Base-by-base conservation (phyloP, 306 rosid genomes). In the Oemleria cerasiformis region DNA sequence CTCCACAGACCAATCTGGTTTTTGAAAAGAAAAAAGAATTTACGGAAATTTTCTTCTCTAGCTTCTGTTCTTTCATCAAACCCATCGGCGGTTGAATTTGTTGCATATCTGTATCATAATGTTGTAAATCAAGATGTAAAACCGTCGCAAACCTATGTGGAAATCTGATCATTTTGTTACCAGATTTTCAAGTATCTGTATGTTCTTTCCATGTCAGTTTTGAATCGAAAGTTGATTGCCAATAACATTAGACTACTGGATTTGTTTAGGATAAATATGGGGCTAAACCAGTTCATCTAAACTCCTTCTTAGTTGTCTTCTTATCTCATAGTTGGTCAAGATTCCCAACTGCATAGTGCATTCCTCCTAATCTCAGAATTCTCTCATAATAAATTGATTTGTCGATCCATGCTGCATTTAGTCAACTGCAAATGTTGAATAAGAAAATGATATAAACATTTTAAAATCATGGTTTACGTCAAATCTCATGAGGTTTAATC, bases 351-450 rank as follows among this genome's bases (percentile, higher is more conserved):
- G 7, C 62, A 39, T 13, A 8, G 50, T 42, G 50, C 63, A 30
- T 4, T 48, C 54, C 65, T 70, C 55, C 0, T 56, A 19, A 55
- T 19, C 34, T 66, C 65, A 36, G 20, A 60, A n/a, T 10, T 20
- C 38, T 39, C n/a, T 21, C 23, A 39, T 69, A 21, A 17, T 2
- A 6, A 12, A 19, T 69, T 70, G 16, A 14, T 14, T 55, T 23
- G 41, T 40, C 60, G 40, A 71, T 59, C 78, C 50, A 57, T 65
- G 49, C 59, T 59, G 16, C n/a, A 38, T 55, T 11, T 21, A 55
- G 61, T 56, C 62, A 12, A 56, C 17, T 11, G 62, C 17, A 56
- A 13, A 57, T 57, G 9, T 23, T 23, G 62, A 25, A 0, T 1
- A 56, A 56, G 61, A 56, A 23, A 12, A 11, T 23, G 30, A n/a